Evolutionary conservation across 768 basidiomycete genomes (phyloP), one percentile per base, ranked within the genome.

Genomic region (Agrocybe chaxingu): DNA sequence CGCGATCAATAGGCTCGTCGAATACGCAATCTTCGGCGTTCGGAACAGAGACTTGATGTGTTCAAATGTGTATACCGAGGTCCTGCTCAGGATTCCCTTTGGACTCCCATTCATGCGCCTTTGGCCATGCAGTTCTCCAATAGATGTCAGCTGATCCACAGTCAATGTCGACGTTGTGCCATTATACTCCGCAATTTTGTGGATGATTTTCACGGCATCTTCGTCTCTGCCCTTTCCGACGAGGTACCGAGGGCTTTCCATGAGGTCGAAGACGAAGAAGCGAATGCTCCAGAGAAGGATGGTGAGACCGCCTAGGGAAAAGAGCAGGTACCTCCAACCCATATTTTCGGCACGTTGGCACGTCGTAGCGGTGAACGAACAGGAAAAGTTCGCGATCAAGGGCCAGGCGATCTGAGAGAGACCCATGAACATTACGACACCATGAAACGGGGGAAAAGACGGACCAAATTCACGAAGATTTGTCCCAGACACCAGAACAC

Each of bases 401-500:
- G 85, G 83, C 87, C 87, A 89, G 3, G 87, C 85, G 51, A 47
- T 54, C 53, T 52, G 46, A 6, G 29, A 48, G 13, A 36, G 41
- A 44, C 29, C 46, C 30, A 9, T 39, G 37, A 8, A 40, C 1
- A 7, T 19, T 40, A 42, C 40, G 38, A 44, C 38, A 53, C 18
- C 35, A 47, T 13, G 36, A 39, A 19, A 45, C 33, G 32, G 29
- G 4, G 33, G 45, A 16, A 31, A 51, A 30, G 5, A 52, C 52
- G 31, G 48, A 71, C 69, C 47, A 74, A 53, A 49, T 68, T 72
- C 18, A 80, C 84, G 42, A 85, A 60, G 0, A 88, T 72, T 60
- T 87, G 87, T 1, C 86, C 87, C n/a, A 89, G 71, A n/a, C 84
- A 83, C 87, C 87, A 89, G 78, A 82, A 89, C 43, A 88, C 75